Evolutionary conservation across 2,329 filamentous ascomycete species (phyloP).

Genomic region (Talaromyces sp.): DNA sequence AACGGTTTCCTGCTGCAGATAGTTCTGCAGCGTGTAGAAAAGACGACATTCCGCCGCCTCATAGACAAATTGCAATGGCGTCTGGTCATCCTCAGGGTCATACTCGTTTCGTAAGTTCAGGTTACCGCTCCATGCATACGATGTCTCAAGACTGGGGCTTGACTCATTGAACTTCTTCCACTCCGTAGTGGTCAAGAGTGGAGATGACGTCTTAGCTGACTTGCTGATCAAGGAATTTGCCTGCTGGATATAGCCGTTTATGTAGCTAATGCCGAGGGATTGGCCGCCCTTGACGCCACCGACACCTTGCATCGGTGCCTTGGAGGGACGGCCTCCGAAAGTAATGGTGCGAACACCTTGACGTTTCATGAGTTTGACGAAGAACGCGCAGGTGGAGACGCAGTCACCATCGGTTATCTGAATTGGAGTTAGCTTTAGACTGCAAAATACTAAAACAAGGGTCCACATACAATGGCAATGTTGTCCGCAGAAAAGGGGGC

Average conservation of each 20-base stretch:
- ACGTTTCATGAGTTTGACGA: slow-evolving; percentile 58
- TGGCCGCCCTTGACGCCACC: slow-evolving; percentile 65
- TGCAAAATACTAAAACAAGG: background rate
- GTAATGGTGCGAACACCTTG: slow-evolving; percentile 60
- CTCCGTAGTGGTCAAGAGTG: slow-evolving; percentile 18
- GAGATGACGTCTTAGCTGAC: slow-evolving; percentile 13
- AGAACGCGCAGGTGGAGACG: slow-evolving; percentile 62
- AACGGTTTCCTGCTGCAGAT: slow-evolving; percentile 53
- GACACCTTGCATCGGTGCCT: slow-evolving; percentile 61
- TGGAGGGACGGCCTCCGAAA: slow-evolving; percentile 61
- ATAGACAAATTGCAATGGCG: slow-evolving; percentile 63
- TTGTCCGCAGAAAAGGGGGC: slow-evolving; percentile 36
- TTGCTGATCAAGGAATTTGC: slow-evolving; percentile 20
- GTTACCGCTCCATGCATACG: slow-evolving; percentile 32
- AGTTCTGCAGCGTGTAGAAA: slow-evolving; percentile 60
- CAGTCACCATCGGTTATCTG: slow-evolving; percentile 60
- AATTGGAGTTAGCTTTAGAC: background rate
- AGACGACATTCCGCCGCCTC: slow-evolving; percentile 64
- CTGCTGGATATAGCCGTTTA: slow-evolving; percentile 27
- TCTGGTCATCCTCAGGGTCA: slow-evolving; percentile 45
- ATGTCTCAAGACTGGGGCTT: slow-evolving; percentile 15
- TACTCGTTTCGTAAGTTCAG: slow-evolving; percentile 52
- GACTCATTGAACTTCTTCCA: slow-evolving; percentile 23
- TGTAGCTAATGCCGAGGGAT: slow-evolving; percentile 32
- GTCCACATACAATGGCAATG: slow-evolving; percentile 32